These are phyloP conservation scores for Linum tenue DNA, from an alignment of 345 rosid species.

Conservation along the genomic window DNA sequence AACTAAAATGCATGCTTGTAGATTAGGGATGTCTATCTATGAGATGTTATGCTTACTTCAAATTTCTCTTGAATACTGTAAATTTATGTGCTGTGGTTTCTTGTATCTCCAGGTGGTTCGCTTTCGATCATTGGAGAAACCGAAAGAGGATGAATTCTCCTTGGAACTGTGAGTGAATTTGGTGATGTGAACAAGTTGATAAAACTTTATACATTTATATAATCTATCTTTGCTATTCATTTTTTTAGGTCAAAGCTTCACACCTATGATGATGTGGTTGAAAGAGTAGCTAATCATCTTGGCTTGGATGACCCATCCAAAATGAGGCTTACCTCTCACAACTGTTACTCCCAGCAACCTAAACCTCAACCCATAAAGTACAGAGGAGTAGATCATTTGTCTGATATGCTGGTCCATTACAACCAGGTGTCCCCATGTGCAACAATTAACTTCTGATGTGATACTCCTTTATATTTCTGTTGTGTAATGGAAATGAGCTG, in stretches of 20 bases:
- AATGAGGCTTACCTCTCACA: conserved; percentile 91
- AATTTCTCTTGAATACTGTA: neutral
- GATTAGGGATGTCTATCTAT: neutral
- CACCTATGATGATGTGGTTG: conserved; percentile 92
- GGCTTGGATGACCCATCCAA: conserved; percentile 82
- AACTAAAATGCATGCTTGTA: neutral
- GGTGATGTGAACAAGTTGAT: neutral
- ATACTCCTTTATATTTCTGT: neutral
- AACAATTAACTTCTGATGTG: neutral
- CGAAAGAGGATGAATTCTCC: conserved; percentile 83
- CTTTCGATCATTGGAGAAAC: conserved; percentile 76
- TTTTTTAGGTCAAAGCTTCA: conserved; percentile 67
- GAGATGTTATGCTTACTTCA: neutral
- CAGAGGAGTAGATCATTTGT: conserved; percentile 77
- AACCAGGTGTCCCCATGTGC: conserved; percentile 50
- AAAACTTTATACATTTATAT: neutral
- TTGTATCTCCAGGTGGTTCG: conserved; percentile 48
- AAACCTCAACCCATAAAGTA: conserved; percentile 89
- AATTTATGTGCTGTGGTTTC: neutral
- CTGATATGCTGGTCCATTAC: conserved; percentile 86
- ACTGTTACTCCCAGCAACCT: conserved; percentile 98
- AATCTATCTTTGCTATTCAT: conserved; percentile 3
- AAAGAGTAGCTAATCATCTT: conserved; percentile 72
- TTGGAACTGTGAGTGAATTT: conserved; percentile 71
- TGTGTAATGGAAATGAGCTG: neutral